phyloP scores from a whole-genome alignment of 2,329 filamentous ascomycete species.

The Aureobasidium sp. region DNA sequence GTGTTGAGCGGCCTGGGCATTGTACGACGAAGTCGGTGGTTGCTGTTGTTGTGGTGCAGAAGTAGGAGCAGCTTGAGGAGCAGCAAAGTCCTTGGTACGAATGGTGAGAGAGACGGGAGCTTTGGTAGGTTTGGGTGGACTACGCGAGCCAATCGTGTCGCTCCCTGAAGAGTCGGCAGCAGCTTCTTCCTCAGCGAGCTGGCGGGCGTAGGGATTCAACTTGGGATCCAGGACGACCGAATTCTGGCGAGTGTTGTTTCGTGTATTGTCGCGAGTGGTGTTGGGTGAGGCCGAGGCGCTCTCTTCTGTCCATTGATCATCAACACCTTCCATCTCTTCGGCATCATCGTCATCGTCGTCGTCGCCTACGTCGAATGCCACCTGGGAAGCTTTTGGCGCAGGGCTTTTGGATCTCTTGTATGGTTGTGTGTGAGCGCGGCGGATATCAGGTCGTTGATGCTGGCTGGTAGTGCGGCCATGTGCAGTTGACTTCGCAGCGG shows the following conservation, averaged over 20 bases:
- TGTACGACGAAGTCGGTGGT: slow-evolving; percentile 6
- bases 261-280: slow-evolving; percentile 19
- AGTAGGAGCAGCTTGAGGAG: neutral
- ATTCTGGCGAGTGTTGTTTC: slow-evolving; percentile 20
- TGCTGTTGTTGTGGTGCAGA: slow-evolving; percentile 4
- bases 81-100: slow-evolving; percentile 14
- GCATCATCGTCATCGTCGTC: slow-evolving; percentile 23
- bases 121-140: neutral
- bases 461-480: slow-evolving; percentile 19
- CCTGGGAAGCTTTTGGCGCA: slow-evolving; percentile 31
- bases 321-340: slow-evolving; percentile 20
- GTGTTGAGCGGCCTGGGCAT: slow-evolving; percentile 1
- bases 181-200: neutral
- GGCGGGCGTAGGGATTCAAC: slow-evolving; percentile 14
- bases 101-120: neutral
- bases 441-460: slow-evolving; percentile 19
- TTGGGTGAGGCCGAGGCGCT: slow-evolving; percentile 20
- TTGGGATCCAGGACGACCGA: slow-evolving; percentile 19
- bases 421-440: slow-evolving; percentile 21
- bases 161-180: neutral
- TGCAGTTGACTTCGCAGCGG: slow-evolving; percentile 29
- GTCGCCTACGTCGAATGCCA: slow-evolving; percentile 35
- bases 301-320: slow-evolving; percentile 21
- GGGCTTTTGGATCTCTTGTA: slow-evolving; percentile 19
- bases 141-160: neutral